phyloP scores from a whole-genome alignment of 2,329 filamentous ascomycete species.

The Fusarium tupiense region DNA sequence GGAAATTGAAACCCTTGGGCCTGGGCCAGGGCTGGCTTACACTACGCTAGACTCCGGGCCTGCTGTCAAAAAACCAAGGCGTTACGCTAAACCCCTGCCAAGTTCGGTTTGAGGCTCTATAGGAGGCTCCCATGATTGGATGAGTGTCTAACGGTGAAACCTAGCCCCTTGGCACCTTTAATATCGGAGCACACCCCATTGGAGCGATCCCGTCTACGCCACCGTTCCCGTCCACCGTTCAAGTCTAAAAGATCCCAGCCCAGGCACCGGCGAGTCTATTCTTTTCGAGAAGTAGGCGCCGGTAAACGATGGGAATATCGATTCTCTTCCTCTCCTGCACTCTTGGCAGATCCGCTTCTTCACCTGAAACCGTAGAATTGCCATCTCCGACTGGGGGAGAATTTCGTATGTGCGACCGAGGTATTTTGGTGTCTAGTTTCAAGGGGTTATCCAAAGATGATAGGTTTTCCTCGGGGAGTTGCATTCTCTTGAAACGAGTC shows the following conservation, averaged over 20 bases:
- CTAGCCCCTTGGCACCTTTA: conserved; percentile 17
- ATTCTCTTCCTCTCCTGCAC: background rate
- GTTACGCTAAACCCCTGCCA: conserved; percentile 6
- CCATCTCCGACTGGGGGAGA: conserved; percentile 32
- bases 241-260: background rate
- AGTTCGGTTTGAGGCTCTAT: conserved; percentile 36
- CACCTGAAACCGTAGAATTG: conserved; percentile 32
- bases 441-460: conserved; percentile 6
- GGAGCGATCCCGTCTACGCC: background rate
- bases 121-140: conserved; percentile 22
- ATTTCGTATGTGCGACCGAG: conserved; percentile 1
- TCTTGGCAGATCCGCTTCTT: conserved; percentile 2
- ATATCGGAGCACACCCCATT: conserved; percentile 33
- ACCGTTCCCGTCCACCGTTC: background rate
- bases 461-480: background rate
- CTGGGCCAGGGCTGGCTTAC: background rate
- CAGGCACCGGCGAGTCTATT: background rate
- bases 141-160: conserved; percentile 24
- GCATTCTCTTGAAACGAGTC: conserved; percentile 15
- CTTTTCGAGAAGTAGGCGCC: conserved; percentile 15
- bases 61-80: conserved; percentile 17
- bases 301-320: background rate
- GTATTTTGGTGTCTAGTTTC: conserved; percentile 10
- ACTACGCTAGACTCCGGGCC: background rate
- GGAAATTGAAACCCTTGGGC: conserved; percentile 28